Evolutionary conservation across 805 yeast genomes (phyloP).

Genomic region (Pichia phayaonensis): DNA sequence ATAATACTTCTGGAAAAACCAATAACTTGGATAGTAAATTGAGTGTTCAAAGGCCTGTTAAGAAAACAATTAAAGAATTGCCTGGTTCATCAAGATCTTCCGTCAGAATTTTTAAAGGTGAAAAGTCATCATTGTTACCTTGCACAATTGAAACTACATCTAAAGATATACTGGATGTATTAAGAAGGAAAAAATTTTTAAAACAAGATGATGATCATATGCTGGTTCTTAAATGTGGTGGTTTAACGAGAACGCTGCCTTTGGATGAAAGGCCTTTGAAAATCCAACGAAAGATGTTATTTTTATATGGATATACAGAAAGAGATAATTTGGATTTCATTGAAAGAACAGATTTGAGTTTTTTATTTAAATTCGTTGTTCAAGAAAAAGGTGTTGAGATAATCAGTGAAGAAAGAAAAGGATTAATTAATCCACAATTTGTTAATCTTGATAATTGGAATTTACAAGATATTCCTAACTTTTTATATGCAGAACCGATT

Average conservation of each 20-base stretch:
- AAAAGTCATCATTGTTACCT: slow-evolving; percentile 72
- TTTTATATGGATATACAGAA: slow-evolving; percentile 71
- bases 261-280: slow-evolving; percentile 68
- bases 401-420: slow-evolving; percentile 25
- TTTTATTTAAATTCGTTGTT: slow-evolving; percentile 71
- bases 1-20: background rate
- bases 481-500: slow-evolving; percentile 75
- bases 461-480: slow-evolving; percentile 77
- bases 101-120: slow-evolving; percentile 72
- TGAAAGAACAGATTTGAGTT: slow-evolving; percentile 79
- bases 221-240: slow-evolving; percentile 68
- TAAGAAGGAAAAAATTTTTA: slow-evolving; percentile 72
- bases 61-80: slow-evolving; percentile 15
- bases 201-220: slow-evolving; percentile 67
- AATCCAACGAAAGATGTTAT: slow-evolving; percentile 64
- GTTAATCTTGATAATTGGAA: slow-evolving; percentile 69
- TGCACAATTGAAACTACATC: slow-evolving; percentile 75
- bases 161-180: slow-evolving; percentile 58
- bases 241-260: slow-evolving; percentile 63
- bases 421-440: slow-evolving; percentile 55
- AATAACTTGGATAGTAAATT: too few relatives aligned
- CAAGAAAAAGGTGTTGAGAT: slow-evolving; percentile 54
- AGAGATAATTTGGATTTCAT: slow-evolving; percentile 70
- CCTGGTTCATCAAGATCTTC: slow-evolving; percentile 28
- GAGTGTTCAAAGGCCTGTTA: background rate